Evolutionary conservation across 2,329 filamentous ascomycete genomes (phyloP).

Genomic region (Dichotomopilus funicola): DNA sequence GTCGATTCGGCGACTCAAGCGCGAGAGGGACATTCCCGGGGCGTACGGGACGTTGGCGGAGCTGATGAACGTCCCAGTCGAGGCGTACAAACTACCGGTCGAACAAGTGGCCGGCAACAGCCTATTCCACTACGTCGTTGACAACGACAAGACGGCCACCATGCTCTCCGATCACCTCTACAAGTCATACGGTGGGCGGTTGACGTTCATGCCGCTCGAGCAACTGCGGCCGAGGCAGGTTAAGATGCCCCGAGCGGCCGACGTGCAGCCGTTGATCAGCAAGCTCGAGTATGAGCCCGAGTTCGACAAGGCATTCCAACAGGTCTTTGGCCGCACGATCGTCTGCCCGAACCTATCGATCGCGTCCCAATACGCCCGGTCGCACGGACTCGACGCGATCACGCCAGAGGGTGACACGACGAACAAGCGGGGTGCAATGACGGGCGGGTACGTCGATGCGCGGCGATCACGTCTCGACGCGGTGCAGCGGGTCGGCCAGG

Average conservation of each 20-base stretch:
- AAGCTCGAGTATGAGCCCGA: conserved; percentile 72
- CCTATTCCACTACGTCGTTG: conserved; percentile 93
- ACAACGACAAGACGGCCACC: conserved; percentile 82
- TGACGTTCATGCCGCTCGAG: conserved; percentile 93
- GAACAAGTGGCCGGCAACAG: conserved; percentile 90
- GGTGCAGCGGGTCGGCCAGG: conserved; percentile 66
- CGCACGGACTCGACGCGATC: conserved; percentile 85
- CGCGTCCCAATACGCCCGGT: conserved; percentile 84
- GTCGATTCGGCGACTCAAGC: conserved; percentile 77
- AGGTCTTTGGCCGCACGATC: conserved; percentile 93
- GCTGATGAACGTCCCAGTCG: conserved; percentile 70
- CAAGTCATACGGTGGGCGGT: conserved; percentile 70
- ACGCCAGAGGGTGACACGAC: conserved; percentile 92
- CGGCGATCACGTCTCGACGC: conserved; percentile 81
- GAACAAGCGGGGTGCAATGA: conserved; percentile 91
- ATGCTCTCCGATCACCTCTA: conserved; percentile 73
- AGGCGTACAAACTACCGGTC: conserved; percentile 79
- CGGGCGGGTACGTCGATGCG: conserved; percentile 87
- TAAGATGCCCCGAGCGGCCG: conserved; percentile 77
- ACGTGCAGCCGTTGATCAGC: conserved; percentile 79
- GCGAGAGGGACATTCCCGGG: conserved; percentile 71
- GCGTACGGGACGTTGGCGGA: conserved; percentile 92
- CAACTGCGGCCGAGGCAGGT: conserved; percentile 63
- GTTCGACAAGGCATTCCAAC: conserved; percentile 82
- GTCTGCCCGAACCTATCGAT: conserved; percentile 86